Evolutionary conservation across 306 rosid genomes (phyloP).

Genomic region (Medicago arabica): DNA sequence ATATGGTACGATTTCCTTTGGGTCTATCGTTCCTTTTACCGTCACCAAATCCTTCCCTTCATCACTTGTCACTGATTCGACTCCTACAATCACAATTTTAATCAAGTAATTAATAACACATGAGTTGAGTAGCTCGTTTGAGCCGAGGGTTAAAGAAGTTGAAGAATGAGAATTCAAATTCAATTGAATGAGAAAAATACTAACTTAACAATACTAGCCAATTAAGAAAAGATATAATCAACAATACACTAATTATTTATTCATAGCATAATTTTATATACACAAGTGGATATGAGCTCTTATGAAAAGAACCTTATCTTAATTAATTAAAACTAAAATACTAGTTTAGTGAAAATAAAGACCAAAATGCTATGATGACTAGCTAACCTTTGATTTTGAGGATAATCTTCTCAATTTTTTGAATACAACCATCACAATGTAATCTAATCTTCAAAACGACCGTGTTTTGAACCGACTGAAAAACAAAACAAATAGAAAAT

Average conservation of each 20-base stretch:
- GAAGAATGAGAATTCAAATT: no score
- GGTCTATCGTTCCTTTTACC: constrained; percentile 71
- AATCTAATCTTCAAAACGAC: constrained; percentile 71
- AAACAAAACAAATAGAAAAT: neutral
- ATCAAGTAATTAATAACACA: neutral
- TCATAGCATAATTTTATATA: no score
- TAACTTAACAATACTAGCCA: no score
- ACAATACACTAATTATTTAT: neutral
- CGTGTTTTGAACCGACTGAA: constrained; percentile 58
- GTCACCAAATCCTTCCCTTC: constrained; percentile 67
- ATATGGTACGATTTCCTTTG: constrained; percentile 54
- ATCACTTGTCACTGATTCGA: constrained; percentile 61
- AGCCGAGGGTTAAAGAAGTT: no score
- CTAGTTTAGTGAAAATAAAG: constrained; percentile 6
- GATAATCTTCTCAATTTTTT: constrained; percentile 65
- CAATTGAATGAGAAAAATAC: no score
- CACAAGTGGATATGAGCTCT: neutral
- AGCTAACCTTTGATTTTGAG: constrained; percentile 61
- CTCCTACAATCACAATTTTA: constrained; percentile 55
- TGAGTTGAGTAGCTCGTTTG: neutral
- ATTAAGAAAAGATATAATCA: neutral
- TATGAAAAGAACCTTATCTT: neutral
- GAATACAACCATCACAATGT: constrained; percentile 88
- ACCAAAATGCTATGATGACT: constrained; percentile 28
- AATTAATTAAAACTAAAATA: constrained; percentile 12